Evolutionary conservation across 1,284 basidiomycete genomes (phyloP).

Genomic region (Papiliotrema fonsecae): DNA sequence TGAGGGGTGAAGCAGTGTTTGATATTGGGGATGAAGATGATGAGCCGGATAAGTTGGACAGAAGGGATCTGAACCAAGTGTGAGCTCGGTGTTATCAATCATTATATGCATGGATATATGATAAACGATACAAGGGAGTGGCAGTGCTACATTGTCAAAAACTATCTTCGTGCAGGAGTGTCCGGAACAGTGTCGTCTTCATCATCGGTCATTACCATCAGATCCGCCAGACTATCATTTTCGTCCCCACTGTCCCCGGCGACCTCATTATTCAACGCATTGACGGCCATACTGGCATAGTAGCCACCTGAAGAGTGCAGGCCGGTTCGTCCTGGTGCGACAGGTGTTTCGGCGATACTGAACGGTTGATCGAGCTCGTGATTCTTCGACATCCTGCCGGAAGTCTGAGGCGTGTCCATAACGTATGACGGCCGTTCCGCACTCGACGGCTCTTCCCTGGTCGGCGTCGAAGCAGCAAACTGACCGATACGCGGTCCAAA

Average conservation of each 20-base stretch:
- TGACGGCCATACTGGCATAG: constrained; percentile 2
- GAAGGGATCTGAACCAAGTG: no score
- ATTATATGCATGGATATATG: neutral
- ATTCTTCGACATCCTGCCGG: constrained; percentile 6
- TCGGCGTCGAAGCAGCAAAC: constrained; percentile 27
- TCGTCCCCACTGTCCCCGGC: constrained; percentile 20
- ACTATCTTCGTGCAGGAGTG: constrained; percentile 23
- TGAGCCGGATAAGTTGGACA: no score
- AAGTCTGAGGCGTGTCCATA: constrained; percentile 25
- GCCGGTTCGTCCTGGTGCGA: neutral
- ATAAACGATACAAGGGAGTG: neutral
- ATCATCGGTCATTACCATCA: constrained; percentile 45
- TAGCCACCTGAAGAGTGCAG: neutral
- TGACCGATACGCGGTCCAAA: constrained; percentile 11
- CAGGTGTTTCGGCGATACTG: constrained; percentile 11
- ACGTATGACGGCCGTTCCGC: constrained; percentile 10
- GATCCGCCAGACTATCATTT: constrained; percentile 26
- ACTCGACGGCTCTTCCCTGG: constrained; percentile 33
- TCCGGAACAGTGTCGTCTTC: constrained; percentile 29
- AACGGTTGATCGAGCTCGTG: no score
- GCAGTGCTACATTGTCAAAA: neutral
- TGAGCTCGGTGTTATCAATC: no score
- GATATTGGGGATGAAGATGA: constrained; percentile 25
- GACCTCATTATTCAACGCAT: neutral
- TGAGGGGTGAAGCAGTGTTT: constrained; percentile 6